These are phyloP conservation scores for Talaromyces islandicus DNA, from an alignment of 2,329 filamentous ascomycete genomes.

Conservation along the genomic window DNA sequence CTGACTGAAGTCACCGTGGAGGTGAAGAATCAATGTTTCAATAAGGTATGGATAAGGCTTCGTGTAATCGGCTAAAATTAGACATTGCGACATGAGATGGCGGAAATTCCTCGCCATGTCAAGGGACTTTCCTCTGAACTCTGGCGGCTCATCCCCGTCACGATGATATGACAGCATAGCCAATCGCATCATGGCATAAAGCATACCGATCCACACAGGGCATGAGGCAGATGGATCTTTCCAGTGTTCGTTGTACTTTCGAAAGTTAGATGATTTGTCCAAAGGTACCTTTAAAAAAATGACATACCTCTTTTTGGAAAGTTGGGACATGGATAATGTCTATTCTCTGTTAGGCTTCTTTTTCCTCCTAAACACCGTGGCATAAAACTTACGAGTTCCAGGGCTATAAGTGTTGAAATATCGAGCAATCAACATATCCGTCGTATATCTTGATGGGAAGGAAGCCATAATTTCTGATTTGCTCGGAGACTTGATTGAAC, in stretches of 20 bases:
- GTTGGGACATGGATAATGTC: constrained; percentile 77
- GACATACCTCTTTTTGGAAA: constrained; percentile 64
- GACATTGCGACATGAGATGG: constrained; percentile 56
- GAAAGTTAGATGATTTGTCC: neutral
- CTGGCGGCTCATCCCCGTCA: constrained; percentile 58
- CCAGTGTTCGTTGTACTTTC: constrained; percentile 59
- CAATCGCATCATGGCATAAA: constrained; percentile 60
- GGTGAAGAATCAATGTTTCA: constrained; percentile 56
- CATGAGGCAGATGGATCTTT: constrained; percentile 50
- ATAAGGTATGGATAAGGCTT: constrained; percentile 55
- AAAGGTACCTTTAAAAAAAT: neutral
- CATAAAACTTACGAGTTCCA: constrained; percentile 47
- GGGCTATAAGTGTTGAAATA: constrained; percentile 82
- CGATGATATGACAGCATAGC: constrained; percentile 58
- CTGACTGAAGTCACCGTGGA: constrained; percentile 56
- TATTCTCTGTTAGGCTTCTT: constrained; percentile 13
- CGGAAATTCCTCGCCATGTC: constrained; percentile 42
- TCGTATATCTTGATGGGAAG: constrained; percentile 72
- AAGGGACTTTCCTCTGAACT: constrained; percentile 53
- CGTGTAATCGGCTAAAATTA: constrained; percentile 59
- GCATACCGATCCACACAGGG: constrained; percentile 57
- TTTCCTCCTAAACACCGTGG: neutral
- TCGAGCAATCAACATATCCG: constrained; percentile 77
- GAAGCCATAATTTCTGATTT: constrained; percentile 72
- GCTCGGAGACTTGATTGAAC: constrained; percentile 61